A percentile compares a stretch with the other conserved stretches of the same genome.
phyloP scores from a whole-genome alignment of 2,329 filamentous ascomycete genomes.

The Fusarium sp. region DNA sequence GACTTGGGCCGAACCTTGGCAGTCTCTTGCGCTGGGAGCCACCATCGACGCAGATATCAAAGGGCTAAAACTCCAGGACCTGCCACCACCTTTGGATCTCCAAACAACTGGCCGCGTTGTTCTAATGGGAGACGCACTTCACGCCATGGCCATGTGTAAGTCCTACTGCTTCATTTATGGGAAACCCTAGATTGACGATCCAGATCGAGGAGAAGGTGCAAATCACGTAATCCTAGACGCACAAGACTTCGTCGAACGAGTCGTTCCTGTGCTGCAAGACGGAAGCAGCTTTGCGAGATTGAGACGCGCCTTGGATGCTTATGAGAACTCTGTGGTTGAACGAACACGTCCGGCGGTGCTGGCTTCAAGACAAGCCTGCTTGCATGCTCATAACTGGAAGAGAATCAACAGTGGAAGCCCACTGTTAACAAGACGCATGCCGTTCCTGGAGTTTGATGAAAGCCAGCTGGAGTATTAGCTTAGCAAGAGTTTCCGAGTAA shows the following conservation, averaged over 20 bases:
- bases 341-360: slow-evolving; percentile 61
- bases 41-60: slow-evolving; percentile 58
- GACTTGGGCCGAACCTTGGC: slow-evolving; percentile 64
- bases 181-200: rapidly evolving
- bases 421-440: slow-evolving; percentile 55
- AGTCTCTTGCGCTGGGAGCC: slow-evolving; percentile 56
- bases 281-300: slow-evolving; percentile 17
- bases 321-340: slow-evolving; percentile 59
- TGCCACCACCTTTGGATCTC: slow-evolving; percentile 55
- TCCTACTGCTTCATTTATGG: rapidly evolving
- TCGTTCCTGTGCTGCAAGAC: slow-evolving; percentile 39
- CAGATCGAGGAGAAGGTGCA: slow-evolving; percentile 68
- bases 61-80: slow-evolving; percentile 62
- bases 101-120: slow-evolving; percentile 57
- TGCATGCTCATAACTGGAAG: slow-evolving; percentile 66
- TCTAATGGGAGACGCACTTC: slow-evolving; percentile 66
- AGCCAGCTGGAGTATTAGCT: neutral
- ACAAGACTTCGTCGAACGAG: slow-evolving; percentile 55
- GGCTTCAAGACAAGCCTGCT: slow-evolving; percentile 63
- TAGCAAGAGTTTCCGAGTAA: neutral
- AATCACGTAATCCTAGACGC: slow-evolving; percentile 69
- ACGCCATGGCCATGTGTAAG: slow-evolving; percentile 72
- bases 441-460: slow-evolving; percentile 33
- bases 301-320: slow-evolving; percentile 52
- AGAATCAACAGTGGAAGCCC: slow-evolving; percentile 55